Percentiles rank a stretch among this genome's conserved stretches.
Evolutionary conservation across 371 early-diverging fungal genomes (phyloP).

Genomic region (Circinella minor): DNA sequence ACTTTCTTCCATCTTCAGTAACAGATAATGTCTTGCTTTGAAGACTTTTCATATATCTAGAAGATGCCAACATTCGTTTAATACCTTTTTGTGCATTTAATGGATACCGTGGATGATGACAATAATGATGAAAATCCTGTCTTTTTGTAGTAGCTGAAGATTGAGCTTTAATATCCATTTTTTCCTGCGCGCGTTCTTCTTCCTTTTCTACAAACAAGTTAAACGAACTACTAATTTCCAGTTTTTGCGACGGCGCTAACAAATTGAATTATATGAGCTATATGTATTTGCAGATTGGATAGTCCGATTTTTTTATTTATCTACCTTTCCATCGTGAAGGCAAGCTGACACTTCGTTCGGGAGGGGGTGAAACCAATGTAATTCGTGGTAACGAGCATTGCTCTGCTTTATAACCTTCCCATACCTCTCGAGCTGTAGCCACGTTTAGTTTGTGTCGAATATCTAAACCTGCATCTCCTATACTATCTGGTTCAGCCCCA

Average conservation of each 20-base stretch:
- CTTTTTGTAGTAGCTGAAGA: background rate
- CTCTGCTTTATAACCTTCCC: slow-evolving; percentile 24
- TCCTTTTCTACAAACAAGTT: background rate
- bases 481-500: slow-evolving; percentile 27
- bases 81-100: slow-evolving; percentile 6
- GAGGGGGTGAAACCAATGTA: slow-evolving; percentile 1
- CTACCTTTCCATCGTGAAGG: slow-evolving; percentile 6
- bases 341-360: slow-evolving; percentile 5
- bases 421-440: slow-evolving; percentile 31
- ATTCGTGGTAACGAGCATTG: slow-evolving; percentile 6
- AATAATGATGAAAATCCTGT: background rate
- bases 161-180: background rate
- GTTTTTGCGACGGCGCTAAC: slow-evolving; percentile 26
- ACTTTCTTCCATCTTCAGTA: slow-evolving; percentile 8
- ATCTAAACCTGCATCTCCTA: slow-evolving; percentile 36
- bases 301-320: background rate
- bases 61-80: slow-evolving; percentile 33
- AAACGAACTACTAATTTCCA: slow-evolving; percentile 16
- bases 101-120: background rate
- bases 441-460: slow-evolving; percentile 34
- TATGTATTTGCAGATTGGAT: background rate
- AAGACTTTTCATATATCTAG: slow-evolving; percentile 25
- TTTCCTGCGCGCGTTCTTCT: background rate
- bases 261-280: background rate
- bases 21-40: slow-evolving; percentile 23